Evolutionary conservation across 305 asterid genomes (phyloP).

Genomic region (Plantago rigida): DNA sequence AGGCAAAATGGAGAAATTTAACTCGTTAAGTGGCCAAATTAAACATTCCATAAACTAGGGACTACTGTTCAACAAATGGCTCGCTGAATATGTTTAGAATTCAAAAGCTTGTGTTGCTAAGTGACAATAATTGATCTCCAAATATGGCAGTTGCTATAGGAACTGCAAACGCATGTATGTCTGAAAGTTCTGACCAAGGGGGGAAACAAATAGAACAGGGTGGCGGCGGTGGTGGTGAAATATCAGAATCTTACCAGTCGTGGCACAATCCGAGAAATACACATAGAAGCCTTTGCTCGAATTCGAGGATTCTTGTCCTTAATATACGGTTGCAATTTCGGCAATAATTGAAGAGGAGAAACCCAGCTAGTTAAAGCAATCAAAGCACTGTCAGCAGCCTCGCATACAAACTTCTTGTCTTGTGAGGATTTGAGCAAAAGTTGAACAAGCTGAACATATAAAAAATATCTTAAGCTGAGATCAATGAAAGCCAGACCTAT

Average conservation of each 20-base stretch:
- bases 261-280: conserved; percentile 61
- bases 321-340: conserved; percentile 64
- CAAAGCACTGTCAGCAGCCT: conserved; percentile 79
- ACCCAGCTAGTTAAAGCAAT: conserved; percentile 63
- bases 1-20: no score
- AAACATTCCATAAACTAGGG: no score
- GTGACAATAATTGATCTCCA: not conserved
- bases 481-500: not conserved
- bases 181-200: not conserved
- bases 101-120: not conserved
- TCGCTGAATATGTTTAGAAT: no score
- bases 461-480: conserved; percentile 17
- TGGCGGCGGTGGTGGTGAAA: conserved; percentile 1
- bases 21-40: no score
- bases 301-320: conserved; percentile 81
- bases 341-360: conserved; percentile 62
- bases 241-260: conserved; percentile 42
- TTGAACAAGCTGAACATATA: conserved; percentile 54
- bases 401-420: conserved; percentile 87
- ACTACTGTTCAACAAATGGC: no score
- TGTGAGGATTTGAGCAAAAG: conserved; percentile 88
- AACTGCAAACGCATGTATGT: no score
- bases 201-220: not conserved
- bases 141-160: no score
- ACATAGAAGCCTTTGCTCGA: conserved; percentile 82